Conservation (phyloP, 352 stramenopile genomes). For the Albugo candida region DNA sequence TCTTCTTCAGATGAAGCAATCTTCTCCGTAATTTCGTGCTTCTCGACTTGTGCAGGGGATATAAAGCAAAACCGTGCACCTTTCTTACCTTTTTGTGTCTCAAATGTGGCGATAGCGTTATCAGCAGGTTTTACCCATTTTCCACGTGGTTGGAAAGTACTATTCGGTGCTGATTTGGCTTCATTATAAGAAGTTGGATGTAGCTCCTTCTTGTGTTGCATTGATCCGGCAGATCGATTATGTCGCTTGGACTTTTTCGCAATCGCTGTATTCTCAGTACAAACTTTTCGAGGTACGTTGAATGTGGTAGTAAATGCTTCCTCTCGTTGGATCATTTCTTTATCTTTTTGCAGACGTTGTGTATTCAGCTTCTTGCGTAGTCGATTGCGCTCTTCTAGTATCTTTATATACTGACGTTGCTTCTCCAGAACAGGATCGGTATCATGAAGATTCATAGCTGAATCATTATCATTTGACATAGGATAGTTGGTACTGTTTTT, state of each 20-base stretch:
- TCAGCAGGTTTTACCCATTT: too few species aligned
- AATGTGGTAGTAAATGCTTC: constrained; percentile 65
- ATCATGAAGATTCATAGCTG: too few species aligned
- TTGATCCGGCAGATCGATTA: constrained; percentile 4
- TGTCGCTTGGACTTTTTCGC: constrained; percentile 1
- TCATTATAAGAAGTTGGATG: background rate
- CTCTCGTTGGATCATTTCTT: constrained; percentile 38
- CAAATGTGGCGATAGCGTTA: too few species aligned
- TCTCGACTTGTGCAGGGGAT: background rate
- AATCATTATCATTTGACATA: too few species aligned
- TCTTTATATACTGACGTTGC: constrained; percentile 67
- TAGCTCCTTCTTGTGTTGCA: constrained; percentile 1
- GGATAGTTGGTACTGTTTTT: too few species aligned
- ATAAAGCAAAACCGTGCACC: background rate
- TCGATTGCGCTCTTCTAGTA: constrained; percentile 64
- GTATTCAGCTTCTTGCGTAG: constrained; percentile 58
- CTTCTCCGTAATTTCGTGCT: background rate
- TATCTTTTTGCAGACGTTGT: constrained; percentile 23
- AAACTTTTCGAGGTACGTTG: constrained; percentile 17
- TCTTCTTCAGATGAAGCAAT: constrained; percentile 15
- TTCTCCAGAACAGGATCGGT: constrained; percentile 44
- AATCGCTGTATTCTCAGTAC: background rate
- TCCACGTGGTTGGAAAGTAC: constrained; percentile 1
- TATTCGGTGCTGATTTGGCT: background rate
- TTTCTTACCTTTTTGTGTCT: background rate